phyloP scores from a whole-genome alignment of 2,329 filamentous ascomycete genomes.

The Aureobasidium sp. region DNA sequence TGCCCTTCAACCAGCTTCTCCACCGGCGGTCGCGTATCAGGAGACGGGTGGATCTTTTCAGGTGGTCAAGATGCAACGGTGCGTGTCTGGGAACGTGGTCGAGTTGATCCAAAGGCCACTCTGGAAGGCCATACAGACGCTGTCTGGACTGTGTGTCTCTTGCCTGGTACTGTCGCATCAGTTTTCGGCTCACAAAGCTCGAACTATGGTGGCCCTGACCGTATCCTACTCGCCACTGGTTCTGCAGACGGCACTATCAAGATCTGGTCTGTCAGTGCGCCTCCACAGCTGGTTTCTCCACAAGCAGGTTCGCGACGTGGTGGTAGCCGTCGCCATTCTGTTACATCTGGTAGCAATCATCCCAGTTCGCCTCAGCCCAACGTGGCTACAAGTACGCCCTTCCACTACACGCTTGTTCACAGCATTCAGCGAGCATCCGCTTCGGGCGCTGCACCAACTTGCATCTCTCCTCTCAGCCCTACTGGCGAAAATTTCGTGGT shows the following conservation, averaged over 20 bases:
- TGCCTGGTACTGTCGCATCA: slow-evolving; percentile 72
- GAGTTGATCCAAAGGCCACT: slow-evolving; percentile 91
- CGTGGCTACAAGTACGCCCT: slow-evolving; percentile 75
- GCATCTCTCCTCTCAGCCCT: slow-evolving; percentile 79
- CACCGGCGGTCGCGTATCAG: slow-evolving; percentile 76
- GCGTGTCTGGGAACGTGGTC: slow-evolving; percentile 88
- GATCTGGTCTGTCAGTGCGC: slow-evolving; percentile 88
- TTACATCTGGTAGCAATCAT: slow-evolving; percentile 89
- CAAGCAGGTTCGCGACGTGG: slow-evolving; percentile 65
- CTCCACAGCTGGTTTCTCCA: slow-evolving; percentile 76
- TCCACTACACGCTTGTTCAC: slow-evolving; percentile 81
- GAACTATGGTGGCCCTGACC: slow-evolving; percentile 71
- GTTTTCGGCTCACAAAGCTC: slow-evolving; percentile 63
- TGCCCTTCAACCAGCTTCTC: slow-evolving; percentile 87
- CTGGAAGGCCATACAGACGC: slow-evolving; percentile 92
- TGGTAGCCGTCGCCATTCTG: slow-evolving; percentile 80
- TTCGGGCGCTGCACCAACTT: slow-evolving; percentile 65
- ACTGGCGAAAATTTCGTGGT: slow-evolving; percentile 87
- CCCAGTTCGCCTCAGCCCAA: slow-evolving; percentile 85
- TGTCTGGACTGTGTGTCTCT: slow-evolving; percentile 89
- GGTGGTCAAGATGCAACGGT: slow-evolving; percentile 91
- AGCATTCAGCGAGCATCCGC: slow-evolving; percentile 59
- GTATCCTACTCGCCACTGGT: slow-evolving; percentile 84
- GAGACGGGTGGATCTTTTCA: slow-evolving; percentile 97
- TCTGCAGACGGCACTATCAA: slow-evolving; percentile 86